Evolutionary conservation across 1,284 basidiomycete species (phyloP).

Genomic region (Tetrapyrgos nigripes): DNA sequence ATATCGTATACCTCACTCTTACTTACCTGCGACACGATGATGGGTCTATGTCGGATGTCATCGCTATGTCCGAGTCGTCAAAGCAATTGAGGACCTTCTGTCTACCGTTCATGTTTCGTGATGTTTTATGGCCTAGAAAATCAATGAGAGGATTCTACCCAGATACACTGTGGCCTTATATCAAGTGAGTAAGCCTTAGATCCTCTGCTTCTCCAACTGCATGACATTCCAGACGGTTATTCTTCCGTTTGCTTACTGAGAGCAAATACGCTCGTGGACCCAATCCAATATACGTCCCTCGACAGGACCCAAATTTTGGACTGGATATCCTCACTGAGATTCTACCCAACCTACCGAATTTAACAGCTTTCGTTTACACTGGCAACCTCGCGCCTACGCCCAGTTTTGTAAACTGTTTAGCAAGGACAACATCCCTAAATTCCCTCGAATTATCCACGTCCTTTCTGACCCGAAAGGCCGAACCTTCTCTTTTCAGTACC

Average conservation of each 20-base stretch:
- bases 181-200: constrained; percentile 1
- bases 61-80: constrained; percentile 5
- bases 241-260: too few relatives aligned
- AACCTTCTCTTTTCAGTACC: neutral
- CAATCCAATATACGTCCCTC: neutral
- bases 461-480: constrained; percentile 9
- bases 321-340: constrained; percentile 4
- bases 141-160: constrained; percentile 6
- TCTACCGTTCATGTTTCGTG: constrained; percentile 10
- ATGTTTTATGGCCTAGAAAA: constrained; percentile 12
- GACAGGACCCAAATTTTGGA: neutral
- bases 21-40: neutral
- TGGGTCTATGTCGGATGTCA: neutral
- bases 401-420: neutral
- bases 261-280: neutral
- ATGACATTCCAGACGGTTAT: too few relatives aligned
- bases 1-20: constrained; percentile 9
- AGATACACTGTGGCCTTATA: constrained; percentile 11
- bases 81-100: constrained; percentile 4
- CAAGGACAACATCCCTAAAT: constrained; percentile 2
- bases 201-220: too few relatives aligned
- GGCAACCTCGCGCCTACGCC: constrained; percentile 1
- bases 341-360: constrained; percentile 5
- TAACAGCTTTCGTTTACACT: constrained; percentile 9
- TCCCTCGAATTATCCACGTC: constrained; percentile 10